Percentiles rank a stretch among this genome's conserved stretches.
These are phyloP conservation scores for Pseudocercospora eumusae DNA, from an alignment of 2,329 filamentous ascomycete genomes.

Conservation along the genomic window DNA sequence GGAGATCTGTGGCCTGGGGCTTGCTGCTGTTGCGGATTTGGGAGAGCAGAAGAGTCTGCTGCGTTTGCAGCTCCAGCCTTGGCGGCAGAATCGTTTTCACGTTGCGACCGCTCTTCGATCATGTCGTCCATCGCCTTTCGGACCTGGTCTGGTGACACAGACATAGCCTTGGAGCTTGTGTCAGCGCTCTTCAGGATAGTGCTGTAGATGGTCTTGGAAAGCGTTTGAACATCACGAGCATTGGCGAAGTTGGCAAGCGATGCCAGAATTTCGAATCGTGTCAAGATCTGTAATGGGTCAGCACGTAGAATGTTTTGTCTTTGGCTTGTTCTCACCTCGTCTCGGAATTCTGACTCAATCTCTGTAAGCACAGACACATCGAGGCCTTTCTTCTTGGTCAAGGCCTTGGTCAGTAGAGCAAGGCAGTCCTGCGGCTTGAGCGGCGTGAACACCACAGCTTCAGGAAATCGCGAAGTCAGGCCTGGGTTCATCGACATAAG, in stretches of 20 bases:
- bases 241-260: not conserved
- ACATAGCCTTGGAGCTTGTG: not conserved
- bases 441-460: not conserved
- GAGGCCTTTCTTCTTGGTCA: conserved; percentile 30
- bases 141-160: not conserved
- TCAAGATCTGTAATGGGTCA: not conserved
- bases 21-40: not conserved
- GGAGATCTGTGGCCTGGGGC: not conserved
- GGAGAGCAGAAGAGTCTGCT: not conserved
- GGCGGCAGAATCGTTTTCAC: not conserved
- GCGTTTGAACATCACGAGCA: not conserved
- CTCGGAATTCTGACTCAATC: not conserved
- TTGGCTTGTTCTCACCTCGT: not conserved
- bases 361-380: conserved; percentile 3
- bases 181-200: not conserved
- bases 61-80: not conserved
- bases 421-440: conserved; percentile 37
- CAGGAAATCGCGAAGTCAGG: not conserved
- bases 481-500: not conserved
- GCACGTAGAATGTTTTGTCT: not conserved
- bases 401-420: conserved; percentile 43
- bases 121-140: not conserved
- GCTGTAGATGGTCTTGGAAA: not conserved
- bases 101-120: not conserved
- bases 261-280: not conserved